Evolutionary conservation across 1,284 basidiomycete genomes (phyloP).

Genomic region (Leccinum angustisporum): DNA sequence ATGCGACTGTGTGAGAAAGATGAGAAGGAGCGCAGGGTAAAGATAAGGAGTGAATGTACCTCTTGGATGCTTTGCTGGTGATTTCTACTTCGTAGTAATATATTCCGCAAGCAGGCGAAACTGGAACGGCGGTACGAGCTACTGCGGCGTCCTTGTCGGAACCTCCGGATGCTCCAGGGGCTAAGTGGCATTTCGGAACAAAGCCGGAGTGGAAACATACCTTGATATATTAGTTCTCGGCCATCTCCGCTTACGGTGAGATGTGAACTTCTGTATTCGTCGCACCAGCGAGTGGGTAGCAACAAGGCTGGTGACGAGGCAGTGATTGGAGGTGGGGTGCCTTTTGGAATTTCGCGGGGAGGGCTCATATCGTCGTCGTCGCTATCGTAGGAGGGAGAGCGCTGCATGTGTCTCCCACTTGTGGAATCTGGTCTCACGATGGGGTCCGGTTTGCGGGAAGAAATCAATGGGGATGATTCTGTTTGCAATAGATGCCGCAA

Average conservation of each 20-base stretch:
- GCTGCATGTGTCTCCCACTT: constrained; percentile 22
- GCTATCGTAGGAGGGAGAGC: constrained; percentile 47
- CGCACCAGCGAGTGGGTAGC: constrained; percentile 80
- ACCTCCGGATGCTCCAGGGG: constrained; percentile 45
- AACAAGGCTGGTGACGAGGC: constrained; percentile 45
- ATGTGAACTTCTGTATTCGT: constrained; percentile 56
- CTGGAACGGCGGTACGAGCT: constrained; percentile 69
- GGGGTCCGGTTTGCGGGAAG: constrained; percentile 41
- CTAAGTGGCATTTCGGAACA: constrained; percentile 8
- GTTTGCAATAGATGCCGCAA: constrained; percentile 67
- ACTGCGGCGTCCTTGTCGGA: constrained; percentile 82
- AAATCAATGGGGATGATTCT: constrained; percentile 47
- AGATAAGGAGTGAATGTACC: constrained; percentile 44
- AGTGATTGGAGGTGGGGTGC: constrained; percentile 28
- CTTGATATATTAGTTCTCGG: constrained; percentile 67
- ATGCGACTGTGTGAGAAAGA: constrained; percentile 57
- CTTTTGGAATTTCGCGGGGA: constrained; percentile 37
- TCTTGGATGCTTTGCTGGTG: constrained; percentile 66
- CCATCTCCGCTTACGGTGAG: constrained; percentile 69
- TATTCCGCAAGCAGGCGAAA: constrained; percentile 82
- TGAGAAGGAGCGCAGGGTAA: constrained; percentile 12
- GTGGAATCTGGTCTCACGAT: constrained; percentile 20
- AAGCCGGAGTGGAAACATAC: constrained; percentile 32
- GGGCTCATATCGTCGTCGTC: constrained; percentile 64
- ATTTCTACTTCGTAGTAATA: constrained; percentile 92